Conservation (phyloP, 1,284 basidiomycete species). For the Malassezia yamatoensis region DNA sequence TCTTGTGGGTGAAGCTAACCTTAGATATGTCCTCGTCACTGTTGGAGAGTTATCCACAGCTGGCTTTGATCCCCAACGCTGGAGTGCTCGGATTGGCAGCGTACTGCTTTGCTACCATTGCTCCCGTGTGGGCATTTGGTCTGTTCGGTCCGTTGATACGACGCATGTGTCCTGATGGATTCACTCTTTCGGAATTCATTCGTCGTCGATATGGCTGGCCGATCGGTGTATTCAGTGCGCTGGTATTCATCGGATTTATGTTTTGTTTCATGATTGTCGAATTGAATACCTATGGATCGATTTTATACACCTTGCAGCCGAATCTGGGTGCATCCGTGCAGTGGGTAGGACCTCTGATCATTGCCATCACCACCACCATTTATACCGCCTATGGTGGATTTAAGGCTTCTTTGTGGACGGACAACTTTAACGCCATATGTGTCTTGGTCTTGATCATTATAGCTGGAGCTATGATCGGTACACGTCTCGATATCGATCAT, state of each 20-base stretch:
- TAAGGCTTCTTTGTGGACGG: constrained; percentile 47
- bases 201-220: constrained; percentile 45
- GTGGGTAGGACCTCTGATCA: constrained; percentile 41
- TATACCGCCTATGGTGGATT: constrained; percentile 48
- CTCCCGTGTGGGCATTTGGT: constrained; percentile 44
- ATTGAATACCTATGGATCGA: constrained; percentile 45
- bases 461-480: constrained; percentile 36
- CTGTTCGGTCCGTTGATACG: constrained; percentile 45
- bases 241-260: constrained; percentile 47
- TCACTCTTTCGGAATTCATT: constrained; percentile 46
- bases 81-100: constrained; percentile 41
- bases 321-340: constrained; percentile 21
- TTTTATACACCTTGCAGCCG: constrained; percentile 27
- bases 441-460: constrained; percentile 44
- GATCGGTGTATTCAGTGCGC: constrained; percentile 36
- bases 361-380: constrained; percentile 43
- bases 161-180: constrained; percentile 42
- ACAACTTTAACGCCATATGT: constrained; percentile 46
- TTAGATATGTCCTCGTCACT: constrained; percentile 47
- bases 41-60: constrained; percentile 45
- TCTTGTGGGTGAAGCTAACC: constrained; percentile 7
- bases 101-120: constrained; percentile 42
- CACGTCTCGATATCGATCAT: constrained; percentile 36
- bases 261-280: constrained; percentile 48
- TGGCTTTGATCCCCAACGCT: constrained; percentile 43